Evolutionary conservation across 2,329 filamentous ascomycete species (phyloP).

Genomic region (Ramichloridium luteum): DNA sequence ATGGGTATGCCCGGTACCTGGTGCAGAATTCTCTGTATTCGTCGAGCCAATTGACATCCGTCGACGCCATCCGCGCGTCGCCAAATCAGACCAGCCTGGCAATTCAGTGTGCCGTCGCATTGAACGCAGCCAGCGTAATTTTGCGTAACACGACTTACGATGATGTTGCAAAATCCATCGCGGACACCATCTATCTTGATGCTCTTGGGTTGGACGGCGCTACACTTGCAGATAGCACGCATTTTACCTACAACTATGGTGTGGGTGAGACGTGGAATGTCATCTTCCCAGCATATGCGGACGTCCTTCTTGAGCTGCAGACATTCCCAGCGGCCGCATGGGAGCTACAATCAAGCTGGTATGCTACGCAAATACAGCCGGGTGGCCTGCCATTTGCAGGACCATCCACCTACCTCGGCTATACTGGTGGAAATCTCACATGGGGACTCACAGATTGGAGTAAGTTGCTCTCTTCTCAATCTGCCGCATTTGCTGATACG

Average conservation of each 20-base stretch:
- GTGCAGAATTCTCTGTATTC: conserved; percentile 41
- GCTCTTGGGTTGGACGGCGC: conserved; percentile 14
- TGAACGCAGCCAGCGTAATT: conserved; percentile 28
- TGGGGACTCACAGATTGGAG: conserved; percentile 19
- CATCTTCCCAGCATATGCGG: conserved; percentile 42
- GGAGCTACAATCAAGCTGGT: conserved; percentile 15
- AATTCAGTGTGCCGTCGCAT: conserved; percentile 20
- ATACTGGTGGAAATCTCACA: too few species aligned
- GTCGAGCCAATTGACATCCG: conserved; percentile 43
- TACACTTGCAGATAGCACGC: conserved; percentile 18
- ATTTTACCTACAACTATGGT: conserved; percentile 37
- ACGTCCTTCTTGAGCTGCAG: conserved; percentile 32
- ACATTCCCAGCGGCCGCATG: conserved; percentile 26
- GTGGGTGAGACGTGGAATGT: conserved; percentile 24
- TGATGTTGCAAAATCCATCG: conserved; percentile 10
- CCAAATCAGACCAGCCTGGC: conserved; percentile 31
- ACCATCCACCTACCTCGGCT: conserved; percentile 12
- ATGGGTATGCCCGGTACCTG: conserved; percentile 43
- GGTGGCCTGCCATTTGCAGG: conserved; percentile 15
- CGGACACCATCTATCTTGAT: conserved; percentile 13
- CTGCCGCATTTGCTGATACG: neutral
- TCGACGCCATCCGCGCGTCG: conserved; percentile 43
- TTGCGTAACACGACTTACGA: conserved; percentile 37
- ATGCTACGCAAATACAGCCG: conserved; percentile 11
- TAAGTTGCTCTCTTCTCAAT: conserved; percentile 3